Evolutionary conservation across 164 flowering plant species (phyloP), one percentile per base, ranked within the genome.

Genomic region (Vitis cinerea): DNA sequence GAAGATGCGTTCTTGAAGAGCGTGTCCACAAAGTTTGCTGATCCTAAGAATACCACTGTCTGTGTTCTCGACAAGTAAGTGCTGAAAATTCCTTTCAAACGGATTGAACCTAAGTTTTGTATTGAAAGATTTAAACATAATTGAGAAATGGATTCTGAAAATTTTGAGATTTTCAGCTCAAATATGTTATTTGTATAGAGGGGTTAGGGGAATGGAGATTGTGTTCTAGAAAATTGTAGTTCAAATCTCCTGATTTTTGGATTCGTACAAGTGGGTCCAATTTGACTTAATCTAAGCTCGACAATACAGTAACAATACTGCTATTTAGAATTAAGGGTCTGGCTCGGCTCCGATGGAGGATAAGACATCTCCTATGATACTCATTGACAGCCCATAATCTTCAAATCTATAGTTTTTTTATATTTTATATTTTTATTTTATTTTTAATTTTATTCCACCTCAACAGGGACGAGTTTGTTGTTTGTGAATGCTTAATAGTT

Each of bases 51-150:
- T 64, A 85, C 99, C 31, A 68, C 68, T 50, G 10, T 94, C 49
- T 92, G 92, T 66, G 56, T 92, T 72, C 54, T 92, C 48, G 97
- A 91, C 89, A 88, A 83, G 98, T 92, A 79, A 86, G 92, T 73
- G 29, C n/a, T n/a, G 59, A 11, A 10, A 52, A 9, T 58, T 30
- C 59, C 4, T 72, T 61, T 48, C 10, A 15, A 17, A 57, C 10
- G 10, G 15, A 14, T 57, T 0, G 9, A 4, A 4, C 44, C 44
- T 37, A 37, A 31, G 44, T 31, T 31, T 31, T 31, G 44, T 31
- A 16, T 48, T 44, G n/a, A 5, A 62, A 13, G 12, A 12, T 29
- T 8, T 11, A 59, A 30, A 53, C 56, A 53, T 14, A 53, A 53
- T n/a, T 53, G 56, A 53, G 56, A 53, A 53, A 4, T 53, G 56